A percentile compares a stretch with the other conserved stretches of the same genome.
These are phyloP conservation scores for Penicillium lagena DNA, from an alignment of 495 filamentous ascomycete species.

Conservation along the genomic window DNA sequence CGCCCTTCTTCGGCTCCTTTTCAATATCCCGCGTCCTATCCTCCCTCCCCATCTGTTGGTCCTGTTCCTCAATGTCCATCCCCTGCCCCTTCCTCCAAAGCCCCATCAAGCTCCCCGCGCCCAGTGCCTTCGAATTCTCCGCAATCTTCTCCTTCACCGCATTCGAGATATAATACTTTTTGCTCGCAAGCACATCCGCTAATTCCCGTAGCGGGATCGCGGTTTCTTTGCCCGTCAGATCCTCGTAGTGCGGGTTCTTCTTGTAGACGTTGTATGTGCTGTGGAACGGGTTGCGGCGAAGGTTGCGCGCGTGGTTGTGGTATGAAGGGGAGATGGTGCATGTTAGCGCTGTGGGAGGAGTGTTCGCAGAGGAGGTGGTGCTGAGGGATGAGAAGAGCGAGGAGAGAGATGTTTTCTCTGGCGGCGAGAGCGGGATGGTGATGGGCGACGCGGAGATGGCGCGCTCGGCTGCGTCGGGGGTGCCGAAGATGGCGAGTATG, in stretches of 20 bases:
- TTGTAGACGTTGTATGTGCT: constrained; percentile 10
- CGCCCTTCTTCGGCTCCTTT: no score
- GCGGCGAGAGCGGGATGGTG: constrained; percentile 8
- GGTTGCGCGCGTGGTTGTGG: constrained; percentile 18
- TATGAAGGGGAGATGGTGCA: constrained; percentile 19
- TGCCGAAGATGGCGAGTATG: constrained; percentile 32
- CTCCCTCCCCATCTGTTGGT: no score
- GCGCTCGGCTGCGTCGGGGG: constrained; percentile 20
- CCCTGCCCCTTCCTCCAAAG: constrained; percentile 16
- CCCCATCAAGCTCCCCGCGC: constrained; percentile 18
- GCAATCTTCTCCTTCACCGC: constrained; percentile 7
- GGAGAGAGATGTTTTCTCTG: neutral
- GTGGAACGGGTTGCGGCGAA: constrained; percentile 29
- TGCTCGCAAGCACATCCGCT: constrained; percentile 20
- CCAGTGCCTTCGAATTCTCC: constrained; percentile 12
- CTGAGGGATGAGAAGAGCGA: neutral
- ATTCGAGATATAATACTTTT: constrained; percentile 11
- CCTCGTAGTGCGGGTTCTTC: constrained; percentile 12
- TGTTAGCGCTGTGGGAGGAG: constrained; percentile 5
- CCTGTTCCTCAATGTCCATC: neutral
- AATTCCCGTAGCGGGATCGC: constrained; percentile 21
- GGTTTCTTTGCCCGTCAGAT: constrained; percentile 16
- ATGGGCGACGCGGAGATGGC: constrained; percentile 31
- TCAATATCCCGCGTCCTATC: no score
- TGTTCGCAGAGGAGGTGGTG: neutral